Evolutionary conservation across 2,329 filamentous ascomycete genomes (phyloP).

Genomic region (Cercospora zeae-maydis): DNA sequence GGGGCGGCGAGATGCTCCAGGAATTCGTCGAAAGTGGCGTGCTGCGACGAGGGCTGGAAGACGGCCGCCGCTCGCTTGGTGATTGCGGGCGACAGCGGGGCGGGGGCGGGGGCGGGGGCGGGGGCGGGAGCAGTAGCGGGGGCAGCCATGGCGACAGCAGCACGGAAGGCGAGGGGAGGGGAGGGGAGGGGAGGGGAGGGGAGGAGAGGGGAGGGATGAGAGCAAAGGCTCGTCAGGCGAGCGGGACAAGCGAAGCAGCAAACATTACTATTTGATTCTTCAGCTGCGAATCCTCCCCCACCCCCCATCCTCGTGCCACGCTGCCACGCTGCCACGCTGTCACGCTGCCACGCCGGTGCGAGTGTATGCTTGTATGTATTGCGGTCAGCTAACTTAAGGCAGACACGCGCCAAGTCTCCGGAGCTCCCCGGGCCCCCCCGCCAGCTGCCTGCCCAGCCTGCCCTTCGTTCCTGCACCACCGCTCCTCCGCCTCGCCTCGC

Average conservation of each 20-base stretch:
- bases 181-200: neutral
- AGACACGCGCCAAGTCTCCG: neutral
- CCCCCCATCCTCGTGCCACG: neutral
- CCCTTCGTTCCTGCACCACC: neutral
- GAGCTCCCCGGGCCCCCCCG: neutral
- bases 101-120: no score
- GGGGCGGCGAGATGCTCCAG: slow-evolving; percentile 40
- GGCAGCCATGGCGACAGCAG: neutral
- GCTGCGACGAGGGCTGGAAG: slow-evolving; percentile 18
- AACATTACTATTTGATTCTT: no score
- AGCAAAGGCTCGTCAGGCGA: neutral
- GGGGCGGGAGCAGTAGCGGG: neutral
- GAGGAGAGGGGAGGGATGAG: neutral
- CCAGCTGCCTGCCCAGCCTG: no score
- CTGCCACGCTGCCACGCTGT: neutral
- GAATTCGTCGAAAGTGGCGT: slow-evolving; percentile 40
- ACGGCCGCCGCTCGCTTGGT: slow-evolving; percentile 27
- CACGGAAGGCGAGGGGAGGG: neutral
- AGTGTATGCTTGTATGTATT: neutral
- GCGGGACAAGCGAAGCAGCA: neutral
- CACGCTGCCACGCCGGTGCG: neutral
- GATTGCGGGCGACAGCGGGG: slow-evolving; percentile 17
- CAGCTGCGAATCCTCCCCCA: neutral
- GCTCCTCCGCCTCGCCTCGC: neutral
- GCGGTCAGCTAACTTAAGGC: neutral